Conservation (phyloP, 805 yeast genomes). For the Sungouiella blattae region DNA sequence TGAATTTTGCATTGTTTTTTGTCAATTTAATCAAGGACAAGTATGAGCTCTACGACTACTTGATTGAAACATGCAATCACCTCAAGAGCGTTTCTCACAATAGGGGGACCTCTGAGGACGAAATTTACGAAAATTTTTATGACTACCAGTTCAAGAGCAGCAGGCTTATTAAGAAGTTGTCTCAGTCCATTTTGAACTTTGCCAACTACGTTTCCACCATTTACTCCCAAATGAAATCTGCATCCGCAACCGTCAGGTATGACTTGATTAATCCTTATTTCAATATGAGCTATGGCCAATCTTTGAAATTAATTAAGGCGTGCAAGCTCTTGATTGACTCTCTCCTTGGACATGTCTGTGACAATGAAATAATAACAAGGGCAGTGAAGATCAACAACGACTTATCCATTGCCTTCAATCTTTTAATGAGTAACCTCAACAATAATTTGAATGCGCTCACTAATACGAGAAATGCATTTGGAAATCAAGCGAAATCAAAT, state of each 20-base stretch:
- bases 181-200: slow-evolving; percentile 25
- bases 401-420: slow-evolving; percentile 30
- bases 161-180: slow-evolving; percentile 34
- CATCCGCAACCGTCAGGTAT: neutral
- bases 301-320: slow-evolving; percentile 32
- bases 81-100: slow-evolving; percentile 2
- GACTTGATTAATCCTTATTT: slow-evolving; percentile 28
- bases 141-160: slow-evolving; percentile 40
- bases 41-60: slow-evolving; percentile 32
- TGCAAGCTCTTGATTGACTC: slow-evolving; percentile 34
- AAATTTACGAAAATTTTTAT: slow-evolving; percentile 22
- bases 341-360: slow-evolving; percentile 17
- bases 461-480: slow-evolving; percentile 10
- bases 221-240: slow-evolving; percentile 9
- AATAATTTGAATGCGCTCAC: slow-evolving; percentile 12
- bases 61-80: slow-evolving; percentile 28
- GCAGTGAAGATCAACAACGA: slow-evolving; percentile 36
- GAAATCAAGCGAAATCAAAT: no score
- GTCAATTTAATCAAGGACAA: slow-evolving; percentile 29
- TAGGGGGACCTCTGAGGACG: slow-evolving; percentile 13
- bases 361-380: slow-evolving; percentile 26
- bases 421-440: slow-evolving; percentile 23
- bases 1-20: slow-evolving; percentile 7
- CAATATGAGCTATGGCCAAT: slow-evolving; percentile 31
- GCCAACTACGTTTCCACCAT: slow-evolving; percentile 28